Evolutionary conservation across 768 basidiomycete species (phyloP).

Genomic region (Agrocybe pediades): DNA sequence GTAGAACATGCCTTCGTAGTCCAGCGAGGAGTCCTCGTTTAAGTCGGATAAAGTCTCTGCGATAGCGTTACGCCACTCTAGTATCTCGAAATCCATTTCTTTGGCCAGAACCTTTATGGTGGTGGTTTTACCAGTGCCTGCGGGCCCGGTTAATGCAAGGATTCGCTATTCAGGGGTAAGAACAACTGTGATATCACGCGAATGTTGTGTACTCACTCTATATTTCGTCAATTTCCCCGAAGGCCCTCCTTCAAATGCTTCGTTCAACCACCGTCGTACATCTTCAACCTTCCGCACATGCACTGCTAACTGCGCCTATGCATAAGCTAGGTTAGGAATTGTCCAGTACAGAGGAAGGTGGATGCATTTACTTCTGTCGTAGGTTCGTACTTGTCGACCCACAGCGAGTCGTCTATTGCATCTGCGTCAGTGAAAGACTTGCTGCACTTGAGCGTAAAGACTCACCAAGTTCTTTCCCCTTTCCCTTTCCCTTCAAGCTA

Average conservation of each 20-base stretch:
- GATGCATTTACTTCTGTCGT: slow-evolving; percentile 46
- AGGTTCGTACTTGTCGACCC: slow-evolving; percentile 70
- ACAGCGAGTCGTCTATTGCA: slow-evolving; percentile 11
- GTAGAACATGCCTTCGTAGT: slow-evolving; percentile 52
- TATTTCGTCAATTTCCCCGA: slow-evolving; percentile 70
- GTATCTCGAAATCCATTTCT: slow-evolving; percentile 76
- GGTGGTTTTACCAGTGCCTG: slow-evolving; percentile 90
- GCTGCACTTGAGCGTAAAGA: neutral
- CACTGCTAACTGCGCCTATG: slow-evolving; percentile 73
- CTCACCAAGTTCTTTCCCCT: slow-evolving; percentile 20
- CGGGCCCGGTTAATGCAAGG: slow-evolving; percentile 82
- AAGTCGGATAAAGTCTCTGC: slow-evolving; percentile 44
- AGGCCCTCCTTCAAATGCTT: slow-evolving; percentile 71
- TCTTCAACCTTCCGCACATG: slow-evolving; percentile 81
- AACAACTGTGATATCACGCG: neutral
- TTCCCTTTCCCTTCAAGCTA: slow-evolving; percentile 28
- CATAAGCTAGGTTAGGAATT: neutral
- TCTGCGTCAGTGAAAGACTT: neutral
- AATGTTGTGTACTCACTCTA: slow-evolving; percentile 53
- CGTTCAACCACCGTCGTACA: slow-evolving; percentile 71
- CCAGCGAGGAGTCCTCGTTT: slow-evolving; percentile 16
- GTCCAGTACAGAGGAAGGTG: neutral
- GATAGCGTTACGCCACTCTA: slow-evolving; percentile 82
- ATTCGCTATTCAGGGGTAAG: slow-evolving; percentile 59
- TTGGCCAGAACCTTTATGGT: slow-evolving; percentile 73